Percentiles rank a stretch among this genome's conserved stretches.
Conservation (phyloP, 345 rosid genomes). For the Gossypium australe region DNA sequence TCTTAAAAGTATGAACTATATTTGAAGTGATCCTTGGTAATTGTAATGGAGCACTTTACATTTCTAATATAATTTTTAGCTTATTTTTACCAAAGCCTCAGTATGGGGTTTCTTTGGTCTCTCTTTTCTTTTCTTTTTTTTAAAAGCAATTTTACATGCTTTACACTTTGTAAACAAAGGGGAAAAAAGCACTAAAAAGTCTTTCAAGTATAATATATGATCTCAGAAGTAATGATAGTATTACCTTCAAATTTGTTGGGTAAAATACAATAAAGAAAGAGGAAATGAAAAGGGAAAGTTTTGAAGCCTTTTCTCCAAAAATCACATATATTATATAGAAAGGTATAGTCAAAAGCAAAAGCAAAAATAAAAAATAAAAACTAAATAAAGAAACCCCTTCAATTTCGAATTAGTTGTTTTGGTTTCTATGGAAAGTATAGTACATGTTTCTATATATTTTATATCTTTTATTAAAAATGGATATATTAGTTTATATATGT, state of each 20-base stretch:
- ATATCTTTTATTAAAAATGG: too few relatives aligned
- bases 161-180: constrained; percentile 21
- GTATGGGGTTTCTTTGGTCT: not conserved
- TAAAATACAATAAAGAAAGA: not conserved
- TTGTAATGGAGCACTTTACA: constrained; percentile 41
- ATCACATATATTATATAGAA: not conserved
- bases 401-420: too few relatives aligned
- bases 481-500: fast-evolving
- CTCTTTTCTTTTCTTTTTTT: constrained; percentile 15
- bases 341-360: not conserved
- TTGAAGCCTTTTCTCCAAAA: not conserved
- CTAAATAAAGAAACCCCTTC: not conserved
- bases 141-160: constrained; percentile 23
- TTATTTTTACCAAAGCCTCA: constrained; percentile 15
- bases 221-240: not conserved
- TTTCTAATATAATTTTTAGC: constrained; percentile 22
- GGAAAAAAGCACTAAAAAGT: not conserved
- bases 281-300: not conserved
- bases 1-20: constrained; percentile 20
- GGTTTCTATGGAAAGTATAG: too few relatives aligned
- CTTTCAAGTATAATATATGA: not conserved
- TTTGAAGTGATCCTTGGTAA: constrained; percentile 41
- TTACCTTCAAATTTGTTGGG: not conserved
- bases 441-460: too few relatives aligned
- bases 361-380: not conserved